These are phyloP conservation scores for Phialocephala sp. DNA, from an alignment of 2,329 filamentous ascomycete species.

Conservation along the genomic window DNA sequence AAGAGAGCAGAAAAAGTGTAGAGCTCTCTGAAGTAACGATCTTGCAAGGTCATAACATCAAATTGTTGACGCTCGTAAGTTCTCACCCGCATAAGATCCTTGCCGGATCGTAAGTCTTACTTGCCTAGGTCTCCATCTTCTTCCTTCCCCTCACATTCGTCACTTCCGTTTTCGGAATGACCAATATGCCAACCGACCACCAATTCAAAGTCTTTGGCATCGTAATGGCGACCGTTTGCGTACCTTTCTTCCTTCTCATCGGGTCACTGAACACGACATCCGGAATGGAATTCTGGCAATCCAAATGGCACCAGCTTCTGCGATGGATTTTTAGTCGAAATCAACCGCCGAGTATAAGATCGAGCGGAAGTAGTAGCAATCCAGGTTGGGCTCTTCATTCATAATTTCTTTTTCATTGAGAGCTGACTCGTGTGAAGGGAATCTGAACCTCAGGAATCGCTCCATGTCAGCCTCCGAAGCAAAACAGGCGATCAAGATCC, in stretches of 20 bases:
- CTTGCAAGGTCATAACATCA: constrained; percentile 66
- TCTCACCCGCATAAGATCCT: neutral
- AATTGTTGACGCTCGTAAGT: constrained; percentile 62
- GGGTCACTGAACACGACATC: constrained; percentile 50
- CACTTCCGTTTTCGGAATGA: constrained; percentile 63
- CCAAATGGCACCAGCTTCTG: constrained; percentile 29
- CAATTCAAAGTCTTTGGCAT: constrained; percentile 53
- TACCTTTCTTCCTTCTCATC: constrained; percentile 56
- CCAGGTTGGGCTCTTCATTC: neutral
- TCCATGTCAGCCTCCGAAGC: constrained; percentile 18
- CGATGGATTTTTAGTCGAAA: constrained; percentile 18
- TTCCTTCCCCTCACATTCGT: constrained; percentile 67
- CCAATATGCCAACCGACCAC: constrained; percentile 50
- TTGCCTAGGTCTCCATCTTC: constrained; percentile 49
- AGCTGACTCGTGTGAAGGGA: constrained; percentile 10
- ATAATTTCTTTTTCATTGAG: neutral
- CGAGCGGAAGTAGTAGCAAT: constrained; percentile 7
- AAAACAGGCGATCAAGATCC: constrained; percentile 18
- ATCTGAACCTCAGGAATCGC: neutral
- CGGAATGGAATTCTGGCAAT: constrained; percentile 40
- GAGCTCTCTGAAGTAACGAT: constrained; percentile 57
- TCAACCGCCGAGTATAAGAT: neutral
- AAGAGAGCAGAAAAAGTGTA: constrained; percentile 64
- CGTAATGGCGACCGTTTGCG: constrained; percentile 46
- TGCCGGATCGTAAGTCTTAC: neutral